Evolutionary conservation across 495 filamentous ascomycete species (phyloP).

Genomic region (Penicillium lividum): DNA sequence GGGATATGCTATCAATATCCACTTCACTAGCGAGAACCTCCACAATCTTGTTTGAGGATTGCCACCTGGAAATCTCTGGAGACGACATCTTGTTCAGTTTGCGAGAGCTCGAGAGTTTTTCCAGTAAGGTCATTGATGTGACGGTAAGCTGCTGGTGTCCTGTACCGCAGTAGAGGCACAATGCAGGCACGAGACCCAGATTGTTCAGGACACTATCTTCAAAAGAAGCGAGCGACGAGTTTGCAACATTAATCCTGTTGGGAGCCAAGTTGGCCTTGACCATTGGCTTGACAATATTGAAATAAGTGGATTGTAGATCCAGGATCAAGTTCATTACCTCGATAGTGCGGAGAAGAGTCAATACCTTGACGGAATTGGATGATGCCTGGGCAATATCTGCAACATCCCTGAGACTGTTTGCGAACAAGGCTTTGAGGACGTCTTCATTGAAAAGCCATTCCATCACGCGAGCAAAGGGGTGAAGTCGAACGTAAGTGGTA

Average conservation of each 20-base stretch:
- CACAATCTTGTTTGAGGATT: conserved; percentile 74
- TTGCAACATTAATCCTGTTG: conserved; percentile 56
- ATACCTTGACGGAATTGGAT: conserved; percentile 71
- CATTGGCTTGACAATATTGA: conserved; percentile 78
- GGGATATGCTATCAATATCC: conserved; percentile 67
- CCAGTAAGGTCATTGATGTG: conserved; percentile 73
- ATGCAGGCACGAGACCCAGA: conserved; percentile 68
- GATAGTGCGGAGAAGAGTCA: conserved; percentile 71
- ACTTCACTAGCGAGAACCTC: conserved; percentile 71
- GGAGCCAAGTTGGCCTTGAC: conserved; percentile 58
- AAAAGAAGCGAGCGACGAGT: conserved; percentile 75
- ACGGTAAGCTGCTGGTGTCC: conserved; percentile 74
- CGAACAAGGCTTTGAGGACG: conserved; percentile 75
- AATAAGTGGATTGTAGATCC: conserved; percentile 86
- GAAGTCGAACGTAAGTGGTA: conserved; percentile 74
- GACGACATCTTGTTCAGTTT: conserved; percentile 62
- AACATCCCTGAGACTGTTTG: conserved; percentile 70
- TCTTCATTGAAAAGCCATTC: conserved; percentile 97
- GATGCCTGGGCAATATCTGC: conserved; percentile 63
- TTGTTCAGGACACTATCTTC: conserved; percentile 89
- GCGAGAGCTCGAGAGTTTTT: conserved; percentile 79
- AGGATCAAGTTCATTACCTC: conserved; percentile 79
- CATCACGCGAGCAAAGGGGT: conserved; percentile 90
- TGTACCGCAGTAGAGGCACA: conserved; percentile 82
- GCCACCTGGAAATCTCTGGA: conserved; percentile 47